Evolutionary conservation across 768 basidiomycete species (phyloP).

Genomic region (Polyporus arcularius): DNA sequence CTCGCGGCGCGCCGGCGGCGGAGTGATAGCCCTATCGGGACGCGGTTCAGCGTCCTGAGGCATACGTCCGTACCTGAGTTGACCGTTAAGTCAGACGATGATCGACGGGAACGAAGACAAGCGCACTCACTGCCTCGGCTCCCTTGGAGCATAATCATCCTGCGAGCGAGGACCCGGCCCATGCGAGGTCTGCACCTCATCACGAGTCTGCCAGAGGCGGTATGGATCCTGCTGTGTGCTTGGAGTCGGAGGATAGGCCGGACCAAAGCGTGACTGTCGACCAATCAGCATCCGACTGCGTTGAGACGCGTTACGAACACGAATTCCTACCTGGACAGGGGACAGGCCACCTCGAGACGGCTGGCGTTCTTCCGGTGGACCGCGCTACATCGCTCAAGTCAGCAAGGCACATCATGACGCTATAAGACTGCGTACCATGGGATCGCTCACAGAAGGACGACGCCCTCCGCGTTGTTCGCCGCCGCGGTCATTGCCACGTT

Average conservation of each 20-base stretch:
- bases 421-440: not conserved
- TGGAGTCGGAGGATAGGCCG: no score
- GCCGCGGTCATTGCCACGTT: no score
- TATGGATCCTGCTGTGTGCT: not conserved
- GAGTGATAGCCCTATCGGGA: not conserved
- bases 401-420: not conserved
- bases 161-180: no score
- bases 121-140: no score
- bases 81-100: no score
- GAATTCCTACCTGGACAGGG: not conserved
- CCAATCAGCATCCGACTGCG: no score
- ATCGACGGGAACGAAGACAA: no score
- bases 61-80: not conserved
- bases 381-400: not conserved
- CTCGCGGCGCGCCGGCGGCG: not conserved
- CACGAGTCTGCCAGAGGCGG: slow-evolving; percentile 27
- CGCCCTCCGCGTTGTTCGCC: slow-evolving; percentile 6
- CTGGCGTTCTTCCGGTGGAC: not conserved
- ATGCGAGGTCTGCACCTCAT: slow-evolving; percentile 14
- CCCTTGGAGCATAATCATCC: no score
- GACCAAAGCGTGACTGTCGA: no score
- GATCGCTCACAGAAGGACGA: slow-evolving; percentile 4
- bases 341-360: not conserved
- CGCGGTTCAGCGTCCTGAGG: not conserved
- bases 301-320: not conserved